Base-by-base conservation (phyloP, 2,329 filamentous ascomycete species). In the Calonectria pteridis region DNA sequence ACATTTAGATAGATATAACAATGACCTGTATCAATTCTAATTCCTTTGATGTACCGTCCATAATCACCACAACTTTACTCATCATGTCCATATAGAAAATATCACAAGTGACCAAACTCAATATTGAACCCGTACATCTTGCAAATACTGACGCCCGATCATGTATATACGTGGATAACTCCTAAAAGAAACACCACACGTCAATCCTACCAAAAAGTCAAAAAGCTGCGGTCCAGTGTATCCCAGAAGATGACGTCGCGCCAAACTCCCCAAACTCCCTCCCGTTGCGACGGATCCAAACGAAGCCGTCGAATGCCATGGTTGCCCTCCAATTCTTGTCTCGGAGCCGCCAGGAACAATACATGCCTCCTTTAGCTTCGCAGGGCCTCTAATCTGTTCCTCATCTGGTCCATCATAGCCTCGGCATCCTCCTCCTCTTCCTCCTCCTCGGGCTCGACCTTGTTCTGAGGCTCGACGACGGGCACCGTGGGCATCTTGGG, bases 331-430 rank as follows among this genome's bases (percentile, higher is more conserved):
- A 26, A 35, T 55, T 49, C 35, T 28, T n/a, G 26, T 28, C 33
- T 13, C 14, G 50, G 31, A 46, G 29, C 49, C 29, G n/a, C n/a
- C n/a, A 23, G 18, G 18, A 20, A 33, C 28, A 28, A 55, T 16
- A 43, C 28, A 40, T 40, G 35, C 9, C 6, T 20, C 46, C 16
- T 40, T 76, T 80, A 98, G 85, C 95, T 98, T 90, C 97, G 94
- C 82, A 98, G 86, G 43, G 96, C 96, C 86, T 98, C 95, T 79
- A 99, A 85, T 62, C 96, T 90, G 78, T 95, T 95, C 83, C 96
- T 90, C 97, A 98, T 98, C 87, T 98, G 94, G 80, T 95, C 94
- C 86, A 98, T 91, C 87, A 97, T 95, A 62, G 94, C 95, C 85
- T 98, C 95, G 75, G 95, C 93, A 80, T 97, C 94, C 73, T 95